Conservation (phyloP, 1,284 basidiomycete species). For the Microbotryum intermedium region DNA sequence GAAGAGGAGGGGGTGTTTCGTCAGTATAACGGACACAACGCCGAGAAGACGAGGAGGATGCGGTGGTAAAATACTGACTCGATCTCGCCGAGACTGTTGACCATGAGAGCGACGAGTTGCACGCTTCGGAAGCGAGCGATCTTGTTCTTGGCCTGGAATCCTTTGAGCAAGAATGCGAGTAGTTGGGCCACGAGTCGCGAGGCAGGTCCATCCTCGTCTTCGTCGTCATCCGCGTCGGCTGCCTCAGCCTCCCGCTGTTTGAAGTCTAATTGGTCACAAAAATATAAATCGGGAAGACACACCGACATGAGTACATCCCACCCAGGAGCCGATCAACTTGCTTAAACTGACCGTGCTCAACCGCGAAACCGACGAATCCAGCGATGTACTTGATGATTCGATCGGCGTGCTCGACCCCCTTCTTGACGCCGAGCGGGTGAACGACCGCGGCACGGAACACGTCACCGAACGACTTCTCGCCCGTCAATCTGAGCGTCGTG, state of each 20-base stretch:
- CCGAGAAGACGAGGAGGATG: not conserved
- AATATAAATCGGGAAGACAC: too few relatives aligned
- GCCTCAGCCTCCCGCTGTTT: constrained; percentile 34
- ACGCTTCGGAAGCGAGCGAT: constrained; percentile 71
- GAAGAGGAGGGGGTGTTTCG: not conserved
- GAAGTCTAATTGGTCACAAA: constrained; percentile 7
- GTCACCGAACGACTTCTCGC: constrained; percentile 73
- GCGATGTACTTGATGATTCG: constrained; percentile 76
- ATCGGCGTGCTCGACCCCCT: constrained; percentile 70
- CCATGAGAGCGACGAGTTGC: constrained; percentile 69
- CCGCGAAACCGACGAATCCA: constrained; percentile 67
- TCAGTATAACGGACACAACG: not conserved
- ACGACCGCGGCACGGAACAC: constrained; percentile 59
- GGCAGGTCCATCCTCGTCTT: constrained; percentile 61
- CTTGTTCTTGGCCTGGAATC: constrained; percentile 85
- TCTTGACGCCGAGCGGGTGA: constrained; percentile 66
- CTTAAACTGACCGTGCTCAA: constrained; percentile 57
- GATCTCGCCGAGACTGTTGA: constrained; percentile 69
- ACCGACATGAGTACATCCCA: not conserved
- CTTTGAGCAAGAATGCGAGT: constrained; percentile 68
- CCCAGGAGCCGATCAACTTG: not conserved
- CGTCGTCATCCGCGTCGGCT: constrained; percentile 47
- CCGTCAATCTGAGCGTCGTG: constrained; percentile 54
- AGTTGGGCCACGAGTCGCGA: constrained; percentile 66
- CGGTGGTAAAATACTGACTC: constrained; percentile 57